Base-by-base conservation (phyloP, 169 alveolate genomes). In the Gregarina niphandrodes region DNA sequence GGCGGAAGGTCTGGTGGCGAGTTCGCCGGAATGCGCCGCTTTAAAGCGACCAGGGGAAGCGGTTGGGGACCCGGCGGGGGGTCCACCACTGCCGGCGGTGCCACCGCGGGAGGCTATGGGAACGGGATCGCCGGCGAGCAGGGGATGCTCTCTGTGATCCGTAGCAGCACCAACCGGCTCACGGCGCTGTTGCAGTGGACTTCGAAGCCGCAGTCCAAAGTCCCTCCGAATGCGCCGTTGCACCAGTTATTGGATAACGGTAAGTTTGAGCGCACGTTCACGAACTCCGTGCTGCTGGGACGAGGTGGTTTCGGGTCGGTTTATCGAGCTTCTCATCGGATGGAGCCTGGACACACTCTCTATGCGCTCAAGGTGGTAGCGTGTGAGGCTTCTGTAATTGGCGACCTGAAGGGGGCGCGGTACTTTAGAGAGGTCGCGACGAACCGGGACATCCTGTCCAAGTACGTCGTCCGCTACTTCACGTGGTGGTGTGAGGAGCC, bases 401-500 rank as follows among this genome's bases (percentile, higher is more conserved):
- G 70, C 37, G 82, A 69, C 23, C 53, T 76, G 5, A 67, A 70
- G 16, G 56, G 76, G 20, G 61, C 75, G 30, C 37, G 84, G 24
- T 74, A 70, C 47, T 76, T 76, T 42, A 53, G 87, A 24, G 87
- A 76, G 54, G 73, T 76, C 6, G 75, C 82, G 12, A 84, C 87
- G 21, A 72, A 72, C 53, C 50, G 84, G 26, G 79, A 72, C 19
- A 69, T 75, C 3, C 61, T 60, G 46, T 73, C 84, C 54, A 76
- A 76, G 49, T 75, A 76, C 45, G 87, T 76, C 28, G 87, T 73
- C 18, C 54, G 87, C 11, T 76, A 73, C 53, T 76, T 65, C 47
- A 76, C 82, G n/a, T 76, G 87, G 87, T 76, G 87, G 87, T 76
- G 84, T 38, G 87, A 76, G 42, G 84, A 76, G 49, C 87, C 84